These are phyloP conservation scores for Neurospora sp. DNA, from an alignment of 2,329 filamentous ascomycete species.

Conservation along the genomic window DNA sequence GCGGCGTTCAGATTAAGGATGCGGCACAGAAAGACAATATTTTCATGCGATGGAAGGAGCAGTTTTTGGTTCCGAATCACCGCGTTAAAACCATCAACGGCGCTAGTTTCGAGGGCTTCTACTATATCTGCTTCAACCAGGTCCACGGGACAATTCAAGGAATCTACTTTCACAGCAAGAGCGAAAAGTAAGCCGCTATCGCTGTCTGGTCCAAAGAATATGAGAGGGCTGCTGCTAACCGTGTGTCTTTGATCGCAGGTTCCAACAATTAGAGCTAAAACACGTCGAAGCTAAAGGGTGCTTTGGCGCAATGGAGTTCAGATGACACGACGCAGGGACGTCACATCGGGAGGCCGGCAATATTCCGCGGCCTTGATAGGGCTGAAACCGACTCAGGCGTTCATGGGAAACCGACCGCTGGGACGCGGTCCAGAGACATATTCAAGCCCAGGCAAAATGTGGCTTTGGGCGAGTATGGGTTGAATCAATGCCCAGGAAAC, in stretches of 20 bases:
- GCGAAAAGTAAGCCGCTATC: slow-evolving; percentile 70
- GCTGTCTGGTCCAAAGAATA: neutral
- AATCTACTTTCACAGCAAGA: slow-evolving; percentile 97
- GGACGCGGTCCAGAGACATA: neutral
- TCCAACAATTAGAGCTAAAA: slow-evolving; percentile 85
- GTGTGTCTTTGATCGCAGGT: slow-evolving; percentile 40
- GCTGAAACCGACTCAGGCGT: neutral
- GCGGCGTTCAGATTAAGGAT: slow-evolving; percentile 53
- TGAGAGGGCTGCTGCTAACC: slow-evolving; percentile 5
- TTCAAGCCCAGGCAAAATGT: neutral
- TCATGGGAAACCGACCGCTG: neutral
- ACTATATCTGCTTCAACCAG: slow-evolving; percentile 99
- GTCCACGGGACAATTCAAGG: slow-evolving; percentile 75
- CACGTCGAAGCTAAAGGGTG: slow-evolving; percentile 80
- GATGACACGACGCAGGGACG: slow-evolving; percentile 36
- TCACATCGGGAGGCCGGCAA: neutral
- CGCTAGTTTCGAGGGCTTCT: slow-evolving; percentile 96
- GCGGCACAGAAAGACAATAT: slow-evolving; percentile 75
- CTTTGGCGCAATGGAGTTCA: slow-evolving; percentile 80
- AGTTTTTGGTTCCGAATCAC: slow-evolving; percentile 93
- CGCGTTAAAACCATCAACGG: slow-evolving; percentile 82
- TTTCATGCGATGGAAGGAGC: slow-evolving; percentile 99
- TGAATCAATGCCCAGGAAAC: neutral
- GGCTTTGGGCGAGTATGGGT: neutral
- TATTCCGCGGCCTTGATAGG: neutral